phyloP scores from a whole-genome alignment of 257 asterid species.

The Gentiana straminea region DNA sequence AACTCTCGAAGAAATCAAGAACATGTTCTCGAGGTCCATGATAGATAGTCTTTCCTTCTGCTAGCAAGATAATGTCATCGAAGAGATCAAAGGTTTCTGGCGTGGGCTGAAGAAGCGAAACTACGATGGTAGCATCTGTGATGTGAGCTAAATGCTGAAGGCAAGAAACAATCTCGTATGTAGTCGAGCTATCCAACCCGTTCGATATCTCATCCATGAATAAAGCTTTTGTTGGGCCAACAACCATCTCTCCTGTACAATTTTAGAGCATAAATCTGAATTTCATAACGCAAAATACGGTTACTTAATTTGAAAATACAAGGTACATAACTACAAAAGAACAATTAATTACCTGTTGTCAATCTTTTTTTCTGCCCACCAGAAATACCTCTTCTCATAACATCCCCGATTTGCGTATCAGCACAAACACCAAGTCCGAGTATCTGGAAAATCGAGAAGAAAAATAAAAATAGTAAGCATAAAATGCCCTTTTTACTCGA shows the following conservation, averaged over 20 bases:
- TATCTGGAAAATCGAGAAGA: conserved; percentile 19
- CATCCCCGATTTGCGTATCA: conserved; percentile 38
- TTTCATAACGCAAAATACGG: too few species aligned
- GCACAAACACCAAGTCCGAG: conserved; percentile 52
- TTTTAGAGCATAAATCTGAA: neutral
- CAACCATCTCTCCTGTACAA: conserved; percentile 55
- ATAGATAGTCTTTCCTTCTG: conserved; percentile 58
- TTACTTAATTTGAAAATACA: too few species aligned
- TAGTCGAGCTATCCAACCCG: conserved; percentile 67
- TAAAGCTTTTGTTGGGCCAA: conserved; percentile 52
- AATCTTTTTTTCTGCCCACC: conserved; percentile 57
- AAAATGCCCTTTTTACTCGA: neutral
- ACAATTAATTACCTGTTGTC: conserved; percentile 26
- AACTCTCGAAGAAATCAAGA: conserved; percentile 41
- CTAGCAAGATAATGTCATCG: conserved; percentile 47
- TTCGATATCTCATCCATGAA: conserved; percentile 75
- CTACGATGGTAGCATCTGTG: conserved; percentile 51
- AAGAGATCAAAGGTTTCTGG: conserved; percentile 67
- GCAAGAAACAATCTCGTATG: conserved; percentile 56
- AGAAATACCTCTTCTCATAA: conserved; percentile 46
- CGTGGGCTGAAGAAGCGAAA: conserved; percentile 71
- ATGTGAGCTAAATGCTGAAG: conserved; percentile 53
- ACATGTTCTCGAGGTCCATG: conserved; percentile 54
- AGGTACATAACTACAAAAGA: too few species aligned
- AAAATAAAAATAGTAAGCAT: neutral